Evolutionary conservation across 305 asterid species (phyloP), one percentile per base, ranked within the genome.

Genomic region (Lippia alba): DNA sequence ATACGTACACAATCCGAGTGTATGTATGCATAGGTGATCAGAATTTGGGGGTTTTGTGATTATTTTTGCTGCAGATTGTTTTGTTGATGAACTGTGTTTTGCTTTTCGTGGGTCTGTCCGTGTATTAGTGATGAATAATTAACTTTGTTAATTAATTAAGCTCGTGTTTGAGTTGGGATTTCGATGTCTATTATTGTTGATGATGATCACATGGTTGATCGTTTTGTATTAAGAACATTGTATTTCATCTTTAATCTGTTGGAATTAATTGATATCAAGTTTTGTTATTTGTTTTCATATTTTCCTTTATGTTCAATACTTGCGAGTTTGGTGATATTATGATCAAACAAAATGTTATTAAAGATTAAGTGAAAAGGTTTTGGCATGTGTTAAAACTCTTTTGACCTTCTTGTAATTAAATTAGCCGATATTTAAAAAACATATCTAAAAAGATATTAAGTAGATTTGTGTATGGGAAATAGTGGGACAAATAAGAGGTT

Each of bases 31-130:
- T 56, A 54, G 48, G 61, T 41, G 68, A 19, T 24, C 30, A 51
- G 9, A 36, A 16, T 9, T 24, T 54, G 24, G 16, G 53, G 64
- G 12, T 10, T 36, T 36, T 63, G 76, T 78, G 73, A 74, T 67
- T 74, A 73, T 78, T 79, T 77, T 79, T 74, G 66, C 12, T 40
- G 71, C 58, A 56, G 77, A 78, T 74, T 74, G 74, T 67, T 73
- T 72, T 24, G 30, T 67, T 69, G 41, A 5, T 36, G 6, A 36
- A 36, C 9, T 5, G 41, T 36, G 41, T 36, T 36, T 8, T 56
- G 56, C 68, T 16, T 16, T 49, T 49, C 56, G 41, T 41, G 39
- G 46, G 62, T 6, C 11, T 0, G 46, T 44, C 67, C 73, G 8
- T 34, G 70, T 5, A 78, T 33, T 6, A 70, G 61, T 74, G 6